phyloP scores from a whole-genome alignment of 208 protist species.

The Leishmania tropica region DNA sequence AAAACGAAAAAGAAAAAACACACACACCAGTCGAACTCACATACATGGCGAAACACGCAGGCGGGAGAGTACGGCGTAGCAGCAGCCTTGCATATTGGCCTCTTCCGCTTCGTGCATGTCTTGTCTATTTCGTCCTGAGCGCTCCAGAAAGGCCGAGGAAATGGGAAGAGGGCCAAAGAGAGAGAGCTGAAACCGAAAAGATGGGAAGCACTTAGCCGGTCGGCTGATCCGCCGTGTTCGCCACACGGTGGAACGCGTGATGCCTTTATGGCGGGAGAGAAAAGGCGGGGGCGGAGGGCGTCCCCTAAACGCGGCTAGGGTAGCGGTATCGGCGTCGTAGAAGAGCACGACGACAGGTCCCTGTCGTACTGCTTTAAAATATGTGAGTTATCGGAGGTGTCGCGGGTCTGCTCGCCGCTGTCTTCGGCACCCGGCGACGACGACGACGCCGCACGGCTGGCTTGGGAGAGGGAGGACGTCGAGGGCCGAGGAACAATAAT shows the following conservation, averaged over 20 bases:
- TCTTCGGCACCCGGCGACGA: conserved; percentile 1
- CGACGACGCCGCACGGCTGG: conserved; percentile 1
- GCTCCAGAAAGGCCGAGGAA: neutral
- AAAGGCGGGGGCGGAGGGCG: neutral
- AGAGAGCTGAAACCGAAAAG: neutral
- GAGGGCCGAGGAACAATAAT: conserved; percentile 20
- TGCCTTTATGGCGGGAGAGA: neutral
- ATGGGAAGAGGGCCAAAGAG: neutral
- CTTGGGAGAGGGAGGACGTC: neutral
- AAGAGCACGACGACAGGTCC: neutral
- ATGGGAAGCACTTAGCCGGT: neutral
- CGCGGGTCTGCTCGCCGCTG: neutral
- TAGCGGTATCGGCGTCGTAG: neutral
- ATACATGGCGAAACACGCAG: neutral
- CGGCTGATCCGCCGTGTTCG: neutral
- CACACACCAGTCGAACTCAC: neutral
- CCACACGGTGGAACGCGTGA: neutral
- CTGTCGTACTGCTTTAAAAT: neutral
- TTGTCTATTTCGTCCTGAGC: neutral
- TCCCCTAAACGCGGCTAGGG: neutral
- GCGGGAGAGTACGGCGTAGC: neutral
- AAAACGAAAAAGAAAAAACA: neutral
- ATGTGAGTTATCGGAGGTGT: neutral
- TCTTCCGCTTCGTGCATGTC: neutral
- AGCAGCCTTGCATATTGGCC: neutral